Evolutionary conservation across 2,329 filamentous ascomycete genomes (phyloP).

Genomic region (Paramyrothecium roridum): DNA sequence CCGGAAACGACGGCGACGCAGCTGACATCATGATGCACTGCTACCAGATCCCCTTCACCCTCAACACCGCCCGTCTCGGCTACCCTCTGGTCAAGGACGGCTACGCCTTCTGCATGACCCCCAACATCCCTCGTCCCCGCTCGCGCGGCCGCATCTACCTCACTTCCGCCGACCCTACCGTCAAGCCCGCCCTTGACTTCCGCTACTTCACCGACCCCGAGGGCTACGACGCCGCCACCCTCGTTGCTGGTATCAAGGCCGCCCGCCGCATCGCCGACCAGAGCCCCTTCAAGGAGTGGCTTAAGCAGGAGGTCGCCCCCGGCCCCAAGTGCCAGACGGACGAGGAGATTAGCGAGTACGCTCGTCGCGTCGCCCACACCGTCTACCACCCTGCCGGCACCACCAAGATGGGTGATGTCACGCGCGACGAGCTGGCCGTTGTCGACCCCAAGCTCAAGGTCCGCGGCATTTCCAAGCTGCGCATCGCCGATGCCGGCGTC

Average conservation of each 20-base stretch:
- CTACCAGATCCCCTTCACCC: slow-evolving; percentile 90
- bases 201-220: slow-evolving; percentile 85
- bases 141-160: slow-evolving; percentile 76
- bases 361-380: slow-evolving; percentile 76
- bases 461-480: slow-evolving; percentile 66
- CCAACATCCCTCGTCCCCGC: slow-evolving; percentile 81
- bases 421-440: slow-evolving; percentile 68
- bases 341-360: slow-evolving; percentile 79
- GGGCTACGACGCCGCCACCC: slow-evolving; percentile 79
- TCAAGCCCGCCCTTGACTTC: slow-evolving; percentile 84
- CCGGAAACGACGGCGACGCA: slow-evolving; percentile 66
- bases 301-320: slow-evolving; percentile 78
- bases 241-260: slow-evolving; percentile 73
- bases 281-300: slow-evolving; percentile 76
- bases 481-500: slow-evolving; percentile 82
- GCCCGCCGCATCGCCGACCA: slow-evolving; percentile 75
- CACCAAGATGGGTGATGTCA: slow-evolving; percentile 81
- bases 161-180: slow-evolving; percentile 68
- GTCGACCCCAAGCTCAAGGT: slow-evolving; percentile 75
- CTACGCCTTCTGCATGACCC: slow-evolving; percentile 90
- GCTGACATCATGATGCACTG: slow-evolving; percentile 95
- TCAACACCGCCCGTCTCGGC: slow-evolving; percentile 79
- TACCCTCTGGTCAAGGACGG: slow-evolving; percentile 62
- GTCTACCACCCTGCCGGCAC: slow-evolving; percentile 90
- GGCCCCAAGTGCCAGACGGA: slow-evolving; percentile 72